Base-by-base conservation (phyloP, 306 rosid species). In the Vachellia collinsii region DNA sequence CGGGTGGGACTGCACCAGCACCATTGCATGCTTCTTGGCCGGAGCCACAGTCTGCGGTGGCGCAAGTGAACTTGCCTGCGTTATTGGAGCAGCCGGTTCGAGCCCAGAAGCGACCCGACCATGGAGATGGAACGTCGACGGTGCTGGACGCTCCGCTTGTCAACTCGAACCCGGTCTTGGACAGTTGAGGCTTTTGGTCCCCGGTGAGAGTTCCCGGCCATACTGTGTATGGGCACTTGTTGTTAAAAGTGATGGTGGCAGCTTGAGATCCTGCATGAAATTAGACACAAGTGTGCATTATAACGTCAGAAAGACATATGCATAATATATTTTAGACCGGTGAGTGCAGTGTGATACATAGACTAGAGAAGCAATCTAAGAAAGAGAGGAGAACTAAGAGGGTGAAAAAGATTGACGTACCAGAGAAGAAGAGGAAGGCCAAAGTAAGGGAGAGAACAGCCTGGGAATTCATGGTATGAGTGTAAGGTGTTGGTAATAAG, bases 131-230 rank as follows among this genome's bases (percentile, higher is more conserved):
- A 44, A 82, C 67, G 2, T 9, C 47, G 12, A 43, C 11, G 2
- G 12, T 43, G 11, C 12, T 43, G 11, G 47, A 43, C 1, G 11
- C 47, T 43, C 91, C 84, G 0, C 61, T 1, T 3, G 1, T 56
- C 43, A 92, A 42, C 68, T 81, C 81, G 25, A 92, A 90, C 13
- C 94, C 93, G 0, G 94, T 92, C 25, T 77, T 5, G 54, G 92
- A 75, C 23, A 88, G 23, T 8, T 87, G 91, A 1, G 91, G 86
- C 37, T 64, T 83, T 19, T 78, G 80, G 3, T 16, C 83, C 23
- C 87, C 87, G 0, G 90, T 87, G 46, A 90, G 66, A 77, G 90
- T 85, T 76, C 80, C 94, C 4, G 94, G 97, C 97, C 97, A 92
- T 34, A 92, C 83, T 0, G 88, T 80, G 79, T 65, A 79, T 8